Evolutionary conservation across 2,329 filamentous ascomycete species (phyloP).

Genomic region (Pestalotiopsis sp.): DNA sequence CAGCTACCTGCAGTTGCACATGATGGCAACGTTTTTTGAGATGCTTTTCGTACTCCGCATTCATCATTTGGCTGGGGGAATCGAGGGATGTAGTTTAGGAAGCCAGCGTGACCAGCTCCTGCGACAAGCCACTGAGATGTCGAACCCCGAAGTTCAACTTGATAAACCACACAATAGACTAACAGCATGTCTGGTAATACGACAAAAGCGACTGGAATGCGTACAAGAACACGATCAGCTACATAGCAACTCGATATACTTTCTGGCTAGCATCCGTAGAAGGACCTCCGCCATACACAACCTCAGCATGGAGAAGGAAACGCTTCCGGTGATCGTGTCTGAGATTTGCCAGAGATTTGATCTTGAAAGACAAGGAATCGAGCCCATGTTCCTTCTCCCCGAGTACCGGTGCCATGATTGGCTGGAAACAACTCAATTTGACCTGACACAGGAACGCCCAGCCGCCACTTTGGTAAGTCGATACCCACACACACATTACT

Average conservation of each 20-base stretch:
- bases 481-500: neutral
- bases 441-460: conserved; percentile 1
- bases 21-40: too few species aligned
- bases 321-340: conserved; percentile 1
- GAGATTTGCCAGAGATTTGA: conserved; percentile 6
- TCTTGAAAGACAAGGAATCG: neutral
- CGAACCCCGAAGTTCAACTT: too few species aligned
- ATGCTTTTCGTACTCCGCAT: too few species aligned
- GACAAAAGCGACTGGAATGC: neutral
- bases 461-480: neutral
- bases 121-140: too few species aligned
- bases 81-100: too few species aligned
- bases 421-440: conserved; percentile 4
- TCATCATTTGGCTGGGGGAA: too few species aligned
- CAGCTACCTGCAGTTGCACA: too few species aligned
- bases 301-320: neutral
- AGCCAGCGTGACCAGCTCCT: too few species aligned
- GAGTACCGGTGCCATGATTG: neutral
- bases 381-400: neutral
- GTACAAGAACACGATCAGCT: neutral
- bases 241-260: neutral
- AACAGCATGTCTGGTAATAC: neutral
- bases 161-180: too few species aligned
- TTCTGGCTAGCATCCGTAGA: neutral
- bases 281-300: neutral